These are phyloP conservation scores for Ogataea philodendri DNA, from an alignment of 805 yeast species.

Conservation along the genomic window DNA sequence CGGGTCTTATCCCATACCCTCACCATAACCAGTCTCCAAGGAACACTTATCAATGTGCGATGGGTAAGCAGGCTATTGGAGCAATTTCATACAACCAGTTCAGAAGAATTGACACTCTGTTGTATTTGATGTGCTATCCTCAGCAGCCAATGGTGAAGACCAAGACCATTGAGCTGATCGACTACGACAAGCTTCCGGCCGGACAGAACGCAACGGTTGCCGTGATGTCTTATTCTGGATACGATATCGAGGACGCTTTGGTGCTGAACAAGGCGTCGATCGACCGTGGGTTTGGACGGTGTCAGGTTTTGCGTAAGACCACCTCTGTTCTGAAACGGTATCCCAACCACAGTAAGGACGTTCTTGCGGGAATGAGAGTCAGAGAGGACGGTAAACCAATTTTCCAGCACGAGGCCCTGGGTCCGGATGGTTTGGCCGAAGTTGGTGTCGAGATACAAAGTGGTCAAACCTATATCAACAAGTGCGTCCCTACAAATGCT, in stretches of 20 bases:
- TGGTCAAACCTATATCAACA: conserved; percentile 93
- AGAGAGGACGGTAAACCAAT: conserved; percentile 80
- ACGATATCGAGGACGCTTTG: conserved; percentile 98
- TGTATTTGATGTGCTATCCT: conserved; percentile 96
- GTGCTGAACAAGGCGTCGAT: conserved; percentile 90
- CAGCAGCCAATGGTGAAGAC: conserved; percentile 99
- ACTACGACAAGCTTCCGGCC: conserved; percentile 95
- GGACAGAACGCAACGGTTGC: conserved; percentile 99
- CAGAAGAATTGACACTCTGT: conserved; percentile 88
- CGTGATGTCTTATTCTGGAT: conserved; percentile 98
- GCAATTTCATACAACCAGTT: conserved; percentile 98
- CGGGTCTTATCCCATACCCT: conserved; percentile 88
- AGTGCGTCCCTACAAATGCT: conserved; percentile 86
- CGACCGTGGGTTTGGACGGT: conserved; percentile 96
- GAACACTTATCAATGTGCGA: conserved; percentile 91
- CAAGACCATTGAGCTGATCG: conserved; percentile 90
- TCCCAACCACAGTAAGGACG: conserved; percentile 91
- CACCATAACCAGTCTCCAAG: conserved; percentile 92
- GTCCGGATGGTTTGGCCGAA: conserved; percentile 95
- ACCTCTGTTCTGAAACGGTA: conserved; percentile 87
- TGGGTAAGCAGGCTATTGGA: conserved; percentile 99
- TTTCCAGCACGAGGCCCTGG: conserved; percentile 81
- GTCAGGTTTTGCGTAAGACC: conserved; percentile 91
- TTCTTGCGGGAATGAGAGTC: conserved; percentile 86
- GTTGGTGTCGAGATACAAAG: conserved; percentile 88